phyloP scores from a whole-genome alignment of 768 basidiomycete genomes.

The Phlebiopsis flavidoalba region DNA sequence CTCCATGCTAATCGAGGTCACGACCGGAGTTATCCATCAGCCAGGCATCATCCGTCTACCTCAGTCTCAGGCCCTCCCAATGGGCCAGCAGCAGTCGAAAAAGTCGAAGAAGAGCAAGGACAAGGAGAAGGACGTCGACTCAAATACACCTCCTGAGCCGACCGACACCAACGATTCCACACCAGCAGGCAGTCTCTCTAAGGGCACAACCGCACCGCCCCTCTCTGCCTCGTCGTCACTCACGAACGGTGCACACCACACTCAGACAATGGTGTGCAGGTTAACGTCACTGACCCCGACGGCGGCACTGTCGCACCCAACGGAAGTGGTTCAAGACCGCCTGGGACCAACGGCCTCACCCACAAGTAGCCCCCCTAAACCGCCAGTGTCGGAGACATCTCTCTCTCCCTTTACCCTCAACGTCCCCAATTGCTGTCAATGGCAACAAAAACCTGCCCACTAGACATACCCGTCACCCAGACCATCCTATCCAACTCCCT shows the following conservation, averaged over 20 bases:
- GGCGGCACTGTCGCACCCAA: conserved; percentile 33
- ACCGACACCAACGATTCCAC: conserved; percentile 36
- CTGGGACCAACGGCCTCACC: conserved; percentile 21
- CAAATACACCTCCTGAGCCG: conserved; percentile 34
- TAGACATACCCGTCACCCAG: conserved; percentile 76
- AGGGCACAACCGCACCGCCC: conserved; percentile 32
- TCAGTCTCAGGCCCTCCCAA: conserved; percentile 40
- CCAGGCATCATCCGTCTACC: conserved; percentile 41
- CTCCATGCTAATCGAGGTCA: conserved; percentile 64
- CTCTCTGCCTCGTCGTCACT: conserved; percentile 18
- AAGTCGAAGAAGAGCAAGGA: conserved; percentile 75
- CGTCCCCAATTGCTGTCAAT: conserved; percentile 15
- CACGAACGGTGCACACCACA: conserved; percentile 11
- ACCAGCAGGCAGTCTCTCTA: conserved; percentile 40
- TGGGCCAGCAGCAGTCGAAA: conserved; percentile 86
- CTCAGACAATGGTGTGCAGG: conserved; percentile 17
- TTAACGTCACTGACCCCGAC: conserved; percentile 30
- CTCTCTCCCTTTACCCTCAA: conserved; percentile 20
- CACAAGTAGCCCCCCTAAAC: conserved; percentile 30
- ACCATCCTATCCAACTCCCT: conserved; percentile 79
- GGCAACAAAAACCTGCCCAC: conserved; percentile 40
- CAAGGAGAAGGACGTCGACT: conserved; percentile 51
- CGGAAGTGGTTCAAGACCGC: conserved; percentile 32
- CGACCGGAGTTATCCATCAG: conserved; percentile 69
- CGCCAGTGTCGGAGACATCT: conserved; percentile 27